A percentile compares a stretch with the other conserved stretches of the same genome.
These are phyloP conservation scores for Lentithecium fluviatile DNA, from an alignment of 495 filamentous ascomycete species.

Conservation along the genomic window DNA sequence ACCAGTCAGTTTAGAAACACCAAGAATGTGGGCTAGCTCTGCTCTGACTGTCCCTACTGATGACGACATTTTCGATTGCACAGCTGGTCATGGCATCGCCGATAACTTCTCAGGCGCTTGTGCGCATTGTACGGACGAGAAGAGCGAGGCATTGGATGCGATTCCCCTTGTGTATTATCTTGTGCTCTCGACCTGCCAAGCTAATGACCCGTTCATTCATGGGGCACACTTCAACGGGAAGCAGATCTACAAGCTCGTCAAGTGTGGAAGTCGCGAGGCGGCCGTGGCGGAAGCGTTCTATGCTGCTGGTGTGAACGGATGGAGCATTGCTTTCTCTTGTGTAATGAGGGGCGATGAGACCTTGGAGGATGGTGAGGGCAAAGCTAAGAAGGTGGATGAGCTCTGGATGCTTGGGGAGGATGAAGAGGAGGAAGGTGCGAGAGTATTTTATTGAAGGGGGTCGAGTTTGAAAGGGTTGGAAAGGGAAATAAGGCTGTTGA, in stretches of 20 bases:
- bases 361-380: neutral
- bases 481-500: too few species aligned
- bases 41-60: conserved; percentile 28
- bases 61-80: conserved; percentile 30
- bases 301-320: conserved; percentile 24
- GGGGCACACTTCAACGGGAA: conserved; percentile 12
- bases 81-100: conserved; percentile 13
- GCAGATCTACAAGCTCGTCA: conserved; percentile 30
- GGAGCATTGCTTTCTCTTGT: conserved; percentile 28
- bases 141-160: conserved; percentile 22
- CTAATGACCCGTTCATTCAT: conserved; percentile 3
- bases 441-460: conserved; percentile 18
- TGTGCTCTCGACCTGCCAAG: conserved; percentile 21
- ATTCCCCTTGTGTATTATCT: conserved; percentile 22
- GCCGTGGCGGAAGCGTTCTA: conserved; percentile 28
- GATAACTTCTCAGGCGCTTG: conserved; percentile 21
- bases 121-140: conserved; percentile 29
- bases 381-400: conserved; percentile 13
- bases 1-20: conserved; percentile 14
- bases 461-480: neutral
- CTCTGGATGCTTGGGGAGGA: conserved; percentile 26
- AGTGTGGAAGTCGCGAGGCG: conserved; percentile 30
- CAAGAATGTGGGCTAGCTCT: conserved; percentile 24
- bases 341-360: conserved; percentile 26
- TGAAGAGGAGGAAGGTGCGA: conserved; percentile 2